Percentiles rank a stretch among this genome's conserved stretches.
Evolutionary conservation across 495 filamentous ascomycete genomes (phyloP).

Genomic region (Jackrogersella minutella): DNA sequence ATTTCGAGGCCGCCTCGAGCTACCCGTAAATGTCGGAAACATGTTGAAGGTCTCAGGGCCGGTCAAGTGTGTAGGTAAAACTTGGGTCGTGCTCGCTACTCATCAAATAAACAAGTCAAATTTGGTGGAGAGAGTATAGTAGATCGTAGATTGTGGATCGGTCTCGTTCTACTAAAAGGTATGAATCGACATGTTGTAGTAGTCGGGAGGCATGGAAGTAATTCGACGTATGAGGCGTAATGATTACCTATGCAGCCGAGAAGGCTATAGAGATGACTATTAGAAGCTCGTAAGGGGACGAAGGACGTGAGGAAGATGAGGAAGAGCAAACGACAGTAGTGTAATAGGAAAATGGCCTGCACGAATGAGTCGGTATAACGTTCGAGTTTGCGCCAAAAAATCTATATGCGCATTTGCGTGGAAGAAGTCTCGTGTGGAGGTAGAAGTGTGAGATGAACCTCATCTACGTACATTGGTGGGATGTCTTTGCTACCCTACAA

Average conservation of each 20-base stretch:
- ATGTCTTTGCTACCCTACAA: too few species aligned
- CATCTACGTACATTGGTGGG: too few species aligned
- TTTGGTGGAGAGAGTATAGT: not conserved
- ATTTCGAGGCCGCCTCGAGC: constrained; percentile 81
- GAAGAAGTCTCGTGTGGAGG: constrained; percentile 8
- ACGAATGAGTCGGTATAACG: not conserved
- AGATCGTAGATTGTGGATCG: not conserved
- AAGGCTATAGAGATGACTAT: not conserved
- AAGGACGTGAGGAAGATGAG: not conserved
- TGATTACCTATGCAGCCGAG: too few species aligned
- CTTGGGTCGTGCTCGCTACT: not conserved
- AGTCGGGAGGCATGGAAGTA: not conserved
- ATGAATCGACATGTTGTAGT: constrained; percentile 17
- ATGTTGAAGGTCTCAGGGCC: constrained; percentile 55
- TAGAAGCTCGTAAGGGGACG: not conserved
- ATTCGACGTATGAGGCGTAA: constrained; percentile 9
- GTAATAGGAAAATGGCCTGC: constrained; percentile 9
- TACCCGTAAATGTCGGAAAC: constrained; percentile 92
- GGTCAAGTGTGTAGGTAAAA: not conserved
- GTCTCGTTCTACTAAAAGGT: constrained; percentile 13
- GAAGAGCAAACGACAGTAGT: not conserved
- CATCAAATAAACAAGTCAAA: not conserved
- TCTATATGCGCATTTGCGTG: constrained; percentile 35
- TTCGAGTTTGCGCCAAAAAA: constrained; percentile 30
- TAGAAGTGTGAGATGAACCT: not conserved